Conservation (phyloP, 805 yeast genomes). For the Ascoidea asiatica region DNA sequence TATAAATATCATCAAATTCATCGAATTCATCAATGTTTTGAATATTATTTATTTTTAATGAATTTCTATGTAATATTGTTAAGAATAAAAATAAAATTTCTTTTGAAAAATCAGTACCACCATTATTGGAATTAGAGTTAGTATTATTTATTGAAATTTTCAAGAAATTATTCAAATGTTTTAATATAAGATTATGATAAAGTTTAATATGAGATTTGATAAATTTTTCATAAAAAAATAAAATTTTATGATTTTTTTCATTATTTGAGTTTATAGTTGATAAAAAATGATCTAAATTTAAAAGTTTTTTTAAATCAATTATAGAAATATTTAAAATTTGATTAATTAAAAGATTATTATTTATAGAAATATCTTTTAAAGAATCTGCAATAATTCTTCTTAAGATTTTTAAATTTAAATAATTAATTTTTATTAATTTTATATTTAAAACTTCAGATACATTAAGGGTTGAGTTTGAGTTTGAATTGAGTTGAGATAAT, state of each 20-base stretch:
- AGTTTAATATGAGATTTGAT: conserved; percentile 67
- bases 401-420: conserved; percentile 59
- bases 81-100: conserved; percentile 52
- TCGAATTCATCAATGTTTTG: conserved; percentile 31
- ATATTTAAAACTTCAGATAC: conserved; percentile 3
- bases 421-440: conserved; percentile 61
- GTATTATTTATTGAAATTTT: conserved; percentile 47
- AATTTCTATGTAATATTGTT: conserved; percentile 47
- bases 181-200: conserved; percentile 42
- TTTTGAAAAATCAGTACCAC: too few relatives aligned
- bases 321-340: conserved; percentile 48
- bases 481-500: neutral
- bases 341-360: conserved; percentile 38
- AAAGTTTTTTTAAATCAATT: conserved; percentile 44
- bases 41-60: conserved; percentile 47
- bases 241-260: conserved; percentile 14
- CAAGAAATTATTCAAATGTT: conserved; percentile 58
- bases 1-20: conserved; percentile 15
- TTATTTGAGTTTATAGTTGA: neutral
- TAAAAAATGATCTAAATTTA: conserved; percentile 25
- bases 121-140: too few relatives aligned
- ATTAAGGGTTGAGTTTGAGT: neutral
- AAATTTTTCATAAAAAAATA: conserved; percentile 50
- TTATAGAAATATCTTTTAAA: conserved; percentile 54
- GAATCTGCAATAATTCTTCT: conserved; percentile 70